Evolutionary conservation across 164 flowering plant genomes (phyloP).

Genomic region (Warburgia ugandensis): DNA sequence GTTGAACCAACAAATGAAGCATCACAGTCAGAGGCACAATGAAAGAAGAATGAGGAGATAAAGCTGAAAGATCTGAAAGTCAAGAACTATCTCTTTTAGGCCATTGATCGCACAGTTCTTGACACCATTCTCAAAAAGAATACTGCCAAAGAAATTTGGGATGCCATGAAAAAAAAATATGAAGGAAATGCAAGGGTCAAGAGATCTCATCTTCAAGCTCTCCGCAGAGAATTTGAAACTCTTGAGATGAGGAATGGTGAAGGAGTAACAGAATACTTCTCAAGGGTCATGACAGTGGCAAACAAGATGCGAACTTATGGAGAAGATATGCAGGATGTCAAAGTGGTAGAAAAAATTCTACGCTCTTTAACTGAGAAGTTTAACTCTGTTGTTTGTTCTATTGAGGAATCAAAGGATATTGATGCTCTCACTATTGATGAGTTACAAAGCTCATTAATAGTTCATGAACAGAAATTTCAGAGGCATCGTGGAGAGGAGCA

Average conservation of each 20-base stretch:
- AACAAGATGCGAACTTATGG: conserved; percentile 11
- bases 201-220: conserved; percentile 14
- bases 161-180: conserved; percentile 6
- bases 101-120: neutral
- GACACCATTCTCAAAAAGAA: neutral
- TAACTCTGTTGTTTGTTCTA: conserved; percentile 9
- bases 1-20: too few species aligned
- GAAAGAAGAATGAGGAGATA: too few species aligned
- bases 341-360: conserved; percentile 13
- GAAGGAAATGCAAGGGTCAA: conserved; percentile 23
- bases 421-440: conserved; percentile 14
- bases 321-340: conserved; percentile 15
- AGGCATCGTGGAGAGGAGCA: conserved; percentile 8
- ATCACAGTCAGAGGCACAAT: too few species aligned
- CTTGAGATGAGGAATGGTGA: conserved; percentile 18
- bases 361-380: conserved; percentile 15
- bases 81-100: neutral
- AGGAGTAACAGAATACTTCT: too few species aligned
- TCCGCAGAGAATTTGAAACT: conserved; percentile 17
- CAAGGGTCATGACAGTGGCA: too few species aligned
- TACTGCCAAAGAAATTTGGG: neutral
- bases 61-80: neutral
- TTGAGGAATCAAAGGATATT: conserved; percentile 13
- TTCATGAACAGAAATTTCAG: conserved; percentile 18
- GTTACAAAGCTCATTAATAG: conserved; percentile 16